Evolutionary conservation across 345 rosid species (phyloP).

Genomic region (Gossypium rotundifolium): DNA sequence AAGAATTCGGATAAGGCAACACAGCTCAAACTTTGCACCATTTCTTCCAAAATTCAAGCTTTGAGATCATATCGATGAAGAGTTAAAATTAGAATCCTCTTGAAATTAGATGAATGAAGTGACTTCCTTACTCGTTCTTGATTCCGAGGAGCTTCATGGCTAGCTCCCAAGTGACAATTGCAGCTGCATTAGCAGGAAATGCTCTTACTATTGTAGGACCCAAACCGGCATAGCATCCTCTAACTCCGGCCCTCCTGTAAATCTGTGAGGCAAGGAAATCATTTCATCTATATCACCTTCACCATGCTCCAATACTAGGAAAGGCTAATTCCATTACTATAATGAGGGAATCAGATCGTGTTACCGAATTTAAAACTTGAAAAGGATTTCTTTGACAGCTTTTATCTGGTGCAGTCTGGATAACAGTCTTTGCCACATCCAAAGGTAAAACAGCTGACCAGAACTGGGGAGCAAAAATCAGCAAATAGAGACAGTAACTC

Average conservation of each 20-base stretch:
- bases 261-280: slow-evolving; percentile 34
- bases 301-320: neutral
- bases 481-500: slow-evolving; percentile 7
- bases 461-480: slow-evolving; percentile 32
- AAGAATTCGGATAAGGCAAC: neutral
- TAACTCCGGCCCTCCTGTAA: slow-evolving; percentile 64
- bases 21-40: neutral
- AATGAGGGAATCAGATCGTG: slow-evolving; percentile 17
- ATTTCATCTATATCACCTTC: neutral
- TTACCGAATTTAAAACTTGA: slow-evolving; percentile 60
- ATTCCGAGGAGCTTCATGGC: slow-evolving; percentile 71
- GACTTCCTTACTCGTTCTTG: slow-evolving; percentile 31
- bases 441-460: slow-evolving; percentile 31
- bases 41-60: neutral
- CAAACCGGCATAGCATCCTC: slow-evolving; percentile 84
- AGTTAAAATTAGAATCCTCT: neutral
- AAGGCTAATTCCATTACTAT: slow-evolving; percentile 2
- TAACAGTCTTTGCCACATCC: slow-evolving; percentile 58
- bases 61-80: neutral
- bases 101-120: neutral
- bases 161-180: slow-evolving; percentile 94
- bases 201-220: slow-evolving; percentile 83
- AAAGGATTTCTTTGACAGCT: slow-evolving; percentile 58
- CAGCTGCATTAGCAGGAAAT: slow-evolving; percentile 95
- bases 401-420: slow-evolving; percentile 69